Evolutionary conservation across 805 yeast species (phyloP).

Genomic region (Teunomyces gatunensis): DNA sequence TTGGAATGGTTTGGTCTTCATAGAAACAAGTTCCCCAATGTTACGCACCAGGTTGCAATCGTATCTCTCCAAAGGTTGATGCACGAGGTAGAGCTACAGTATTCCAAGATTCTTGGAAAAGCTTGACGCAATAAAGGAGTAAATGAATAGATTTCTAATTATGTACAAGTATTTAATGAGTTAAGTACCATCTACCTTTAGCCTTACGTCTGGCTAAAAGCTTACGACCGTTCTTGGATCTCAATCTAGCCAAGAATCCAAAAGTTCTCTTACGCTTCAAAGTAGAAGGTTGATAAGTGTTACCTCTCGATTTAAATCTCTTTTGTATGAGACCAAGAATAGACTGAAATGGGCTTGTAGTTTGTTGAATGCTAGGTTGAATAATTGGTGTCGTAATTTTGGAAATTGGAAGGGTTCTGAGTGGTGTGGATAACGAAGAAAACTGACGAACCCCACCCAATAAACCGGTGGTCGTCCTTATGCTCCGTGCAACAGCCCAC

Average conservation of each 20-base stretch:
- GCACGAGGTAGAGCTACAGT: constrained; percentile 59
- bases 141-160: not conserved
- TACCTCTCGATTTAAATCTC: constrained; percentile 88
- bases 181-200: constrained; percentile 91
- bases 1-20: constrained; percentile 97
- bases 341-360: constrained; percentile 16
- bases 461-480: constrained; percentile 6
- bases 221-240: constrained; percentile 71
- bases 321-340: constrained; percentile 43
- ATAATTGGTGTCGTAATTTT: not conserved
- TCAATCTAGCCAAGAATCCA: constrained; percentile 85
- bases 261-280: constrained; percentile 83
- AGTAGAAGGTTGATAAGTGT: constrained; percentile 92
- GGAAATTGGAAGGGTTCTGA: constrained; percentile 2
- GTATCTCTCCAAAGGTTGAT: constrained; percentile 72
- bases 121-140: constrained; percentile 18
- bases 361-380: constrained; percentile 4
- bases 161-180: constrained; percentile 50
- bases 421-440: constrained; percentile 12
- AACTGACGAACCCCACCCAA: constrained; percentile 9
- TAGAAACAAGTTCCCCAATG: constrained; percentile 78
- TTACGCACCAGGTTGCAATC: constrained; percentile 79
- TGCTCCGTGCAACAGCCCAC: constrained; percentile 5
- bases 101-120: constrained; percentile 48
- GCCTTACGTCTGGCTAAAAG: constrained; percentile 73